Conservation (phyloP, 306 rosid species). For the Glycine latifolia region DNA sequence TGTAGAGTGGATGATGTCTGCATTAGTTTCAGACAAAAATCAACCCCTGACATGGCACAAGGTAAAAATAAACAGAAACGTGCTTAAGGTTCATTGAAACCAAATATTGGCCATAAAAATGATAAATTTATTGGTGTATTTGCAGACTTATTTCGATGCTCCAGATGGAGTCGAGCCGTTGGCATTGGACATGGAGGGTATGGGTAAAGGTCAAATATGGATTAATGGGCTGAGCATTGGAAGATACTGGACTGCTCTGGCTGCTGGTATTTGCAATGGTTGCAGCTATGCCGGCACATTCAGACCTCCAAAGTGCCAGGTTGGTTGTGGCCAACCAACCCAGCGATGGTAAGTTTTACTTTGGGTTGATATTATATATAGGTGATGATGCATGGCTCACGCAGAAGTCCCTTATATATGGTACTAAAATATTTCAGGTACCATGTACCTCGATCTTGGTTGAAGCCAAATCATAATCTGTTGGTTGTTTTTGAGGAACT, state of each 20-base stretch:
- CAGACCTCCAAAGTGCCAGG: constrained; percentile 88
- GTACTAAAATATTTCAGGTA: constrained; percentile 68
- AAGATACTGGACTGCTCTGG: constrained; percentile 94
- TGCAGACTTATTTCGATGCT: constrained; percentile 79
- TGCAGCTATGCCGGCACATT: constrained; percentile 81
- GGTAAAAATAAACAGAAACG: constrained; percentile 55
- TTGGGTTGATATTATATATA: constrained; percentile 34
- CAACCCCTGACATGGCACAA: constrained; percentile 99
- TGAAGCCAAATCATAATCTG: constrained; percentile 83
- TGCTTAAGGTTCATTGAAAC: constrained; percentile 28
- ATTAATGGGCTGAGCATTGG: constrained; percentile 92
- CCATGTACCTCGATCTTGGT: constrained; percentile 96
- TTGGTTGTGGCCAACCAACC: constrained; percentile 92
- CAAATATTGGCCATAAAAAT: constrained; percentile 3
- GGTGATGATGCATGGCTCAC: constrained; percentile 10
- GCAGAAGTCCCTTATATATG: constrained; percentile 36
- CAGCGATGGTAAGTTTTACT: constrained; percentile 81
- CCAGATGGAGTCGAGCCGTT: constrained; percentile 92
- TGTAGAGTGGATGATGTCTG: constrained; percentile 84
- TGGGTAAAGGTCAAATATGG: constrained; percentile 99
- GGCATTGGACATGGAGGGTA: constrained; percentile 94
- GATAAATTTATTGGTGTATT: constrained; percentile 42
- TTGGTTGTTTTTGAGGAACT: constrained; percentile 95
- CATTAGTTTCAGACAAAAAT: constrained; percentile 65
- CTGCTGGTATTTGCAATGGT: constrained; percentile 73